Percentiles rank a stretch among this genome's conserved stretches.
phyloP scores from a whole-genome alignment of 495 filamentous ascomycete species.

The Viridothelium virens region DNA sequence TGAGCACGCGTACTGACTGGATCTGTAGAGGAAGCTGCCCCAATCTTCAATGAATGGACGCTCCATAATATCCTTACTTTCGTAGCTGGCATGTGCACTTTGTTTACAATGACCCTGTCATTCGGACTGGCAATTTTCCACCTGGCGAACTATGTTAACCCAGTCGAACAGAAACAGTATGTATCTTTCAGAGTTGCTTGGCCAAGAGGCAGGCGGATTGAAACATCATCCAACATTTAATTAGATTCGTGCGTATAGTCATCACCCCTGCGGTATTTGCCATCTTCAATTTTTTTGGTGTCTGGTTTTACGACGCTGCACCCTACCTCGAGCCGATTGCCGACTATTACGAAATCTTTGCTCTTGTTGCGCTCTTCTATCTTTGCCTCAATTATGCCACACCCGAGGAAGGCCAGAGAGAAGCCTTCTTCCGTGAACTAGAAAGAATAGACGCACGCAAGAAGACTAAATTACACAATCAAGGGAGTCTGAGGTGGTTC shows the following conservation, averaged over 20 bases:
- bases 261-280: constrained; percentile 16
- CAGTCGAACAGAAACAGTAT: constrained; percentile 15
- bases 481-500: constrained; percentile 18
- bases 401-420: constrained; percentile 12
- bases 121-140: constrained; percentile 13
- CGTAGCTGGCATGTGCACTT: constrained; percentile 5
- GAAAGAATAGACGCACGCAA: constrained; percentile 5
- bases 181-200: not conserved
- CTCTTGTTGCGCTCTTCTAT: constrained; percentile 14
- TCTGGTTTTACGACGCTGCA: constrained; percentile 15
- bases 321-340: constrained; percentile 13
- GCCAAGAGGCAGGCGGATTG: not conserved
- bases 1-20: not conserved
- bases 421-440: constrained; percentile 13
- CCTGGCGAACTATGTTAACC: constrained; percentile 16
- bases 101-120: constrained; percentile 1
- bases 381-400: constrained; percentile 16
- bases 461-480: constrained; percentile 6
- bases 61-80: constrained; percentile 16
- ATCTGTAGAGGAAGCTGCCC: not conserved
- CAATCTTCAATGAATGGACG: constrained; percentile 12
- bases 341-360: constrained; percentile 17
- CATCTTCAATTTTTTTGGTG: constrained; percentile 17
- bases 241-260: constrained; percentile 14
- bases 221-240: not conserved